These are phyloP conservation scores for Fusarium haematococcum DNA, from an alignment of 2,329 filamentous ascomycete species.

Conservation along the genomic window DNA sequence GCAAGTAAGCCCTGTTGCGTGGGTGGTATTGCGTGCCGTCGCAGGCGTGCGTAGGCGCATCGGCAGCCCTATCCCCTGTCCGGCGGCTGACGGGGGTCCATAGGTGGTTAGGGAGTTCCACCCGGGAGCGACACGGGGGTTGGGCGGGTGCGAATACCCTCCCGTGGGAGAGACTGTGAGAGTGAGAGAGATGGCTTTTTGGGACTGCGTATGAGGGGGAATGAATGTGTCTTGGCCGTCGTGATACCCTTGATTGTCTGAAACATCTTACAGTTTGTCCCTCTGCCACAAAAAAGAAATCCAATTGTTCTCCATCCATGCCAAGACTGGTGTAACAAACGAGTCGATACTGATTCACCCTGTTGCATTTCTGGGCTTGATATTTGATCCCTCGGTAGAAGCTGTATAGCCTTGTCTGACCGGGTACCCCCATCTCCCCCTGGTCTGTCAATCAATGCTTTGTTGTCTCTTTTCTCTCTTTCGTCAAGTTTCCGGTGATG, in stretches of 20 bases:
- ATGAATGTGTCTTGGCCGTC: neutral
- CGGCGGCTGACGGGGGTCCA: neutral
- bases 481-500: neutral
- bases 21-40: neutral
- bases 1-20: neutral
- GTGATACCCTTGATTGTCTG: neutral
- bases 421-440: neutral
- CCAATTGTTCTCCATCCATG: neutral
- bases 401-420: neutral
- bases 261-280: neutral
- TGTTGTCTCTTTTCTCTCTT: neutral
- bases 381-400: neutral
- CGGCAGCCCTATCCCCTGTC: neutral
- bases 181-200: neutral
- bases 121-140: neutral
- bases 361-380: neutral
- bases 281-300: neutral
- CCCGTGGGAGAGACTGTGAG: neutral
- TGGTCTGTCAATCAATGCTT: neutral
- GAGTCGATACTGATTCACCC: neutral
- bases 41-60: neutral
- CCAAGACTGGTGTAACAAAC: neutral
- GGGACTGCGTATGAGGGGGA: neutral
- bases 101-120: neutral
- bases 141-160: neutral